These are phyloP conservation scores for Hericium rajendrae DNA, from an alignment of 768 basidiomycete species.

Conservation along the genomic window DNA sequence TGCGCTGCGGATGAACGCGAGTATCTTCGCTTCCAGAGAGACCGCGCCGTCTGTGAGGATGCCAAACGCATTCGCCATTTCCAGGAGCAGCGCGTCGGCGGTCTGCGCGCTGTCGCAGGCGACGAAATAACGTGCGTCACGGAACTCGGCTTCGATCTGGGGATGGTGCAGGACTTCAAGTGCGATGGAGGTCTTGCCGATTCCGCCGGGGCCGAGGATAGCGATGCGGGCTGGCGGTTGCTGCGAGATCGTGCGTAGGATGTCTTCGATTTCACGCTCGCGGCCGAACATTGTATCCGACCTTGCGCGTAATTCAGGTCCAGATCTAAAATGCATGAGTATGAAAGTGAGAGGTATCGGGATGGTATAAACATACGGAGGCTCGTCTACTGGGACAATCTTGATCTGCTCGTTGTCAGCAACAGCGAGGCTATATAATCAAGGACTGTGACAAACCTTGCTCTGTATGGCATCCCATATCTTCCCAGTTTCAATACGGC, in stretches of 20 bases:
- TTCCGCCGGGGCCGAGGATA: constrained; percentile 16
- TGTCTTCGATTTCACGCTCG: neutral
- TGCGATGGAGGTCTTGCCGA: constrained; percentile 8
- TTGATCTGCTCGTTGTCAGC: neutral
- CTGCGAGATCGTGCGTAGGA: neutral
- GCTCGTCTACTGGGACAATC: neutral
- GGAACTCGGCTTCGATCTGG: neutral
- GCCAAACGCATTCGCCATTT: neutral
- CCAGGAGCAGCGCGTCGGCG: neutral
- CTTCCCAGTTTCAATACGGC: neutral
- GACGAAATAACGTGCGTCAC: constrained; percentile 3
- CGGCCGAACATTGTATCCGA: neutral
- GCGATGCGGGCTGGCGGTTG: constrained; percentile 6
- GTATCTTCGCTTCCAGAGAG: neutral
- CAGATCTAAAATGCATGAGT: neutral
- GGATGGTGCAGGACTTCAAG: neutral
- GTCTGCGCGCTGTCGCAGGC: constrained; percentile 1
- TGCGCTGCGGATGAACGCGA: neutral
- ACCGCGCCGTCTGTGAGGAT: neutral
- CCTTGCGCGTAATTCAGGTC: neutral
- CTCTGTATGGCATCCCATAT: neutral
- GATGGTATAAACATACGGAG: neutral
- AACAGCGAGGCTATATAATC: neutral
- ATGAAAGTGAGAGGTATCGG: neutral
- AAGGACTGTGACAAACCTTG: neutral